These are phyloP conservation scores for Echinochloa phyllopogon DNA, from an alignment of 176 grass and related monocot genomes.

Conservation along the genomic window DNA sequence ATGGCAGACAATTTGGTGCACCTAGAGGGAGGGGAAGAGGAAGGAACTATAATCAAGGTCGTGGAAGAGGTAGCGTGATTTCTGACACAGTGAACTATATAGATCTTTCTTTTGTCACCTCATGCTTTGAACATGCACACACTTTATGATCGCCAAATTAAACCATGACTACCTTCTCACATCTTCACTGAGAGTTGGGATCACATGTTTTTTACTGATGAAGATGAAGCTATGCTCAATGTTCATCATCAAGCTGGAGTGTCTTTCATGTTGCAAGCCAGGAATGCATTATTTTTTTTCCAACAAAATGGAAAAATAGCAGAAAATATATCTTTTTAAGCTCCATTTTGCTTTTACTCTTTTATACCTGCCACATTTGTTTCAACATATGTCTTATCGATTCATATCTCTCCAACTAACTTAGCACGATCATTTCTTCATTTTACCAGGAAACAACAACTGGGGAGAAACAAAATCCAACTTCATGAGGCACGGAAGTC, in stretches of 20 bases:
- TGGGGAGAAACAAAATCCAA: slow-evolving; percentile 53
- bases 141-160: slow-evolving; percentile 2
- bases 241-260: neutral
- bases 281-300: neutral
- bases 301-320: slow-evolving; percentile 5
- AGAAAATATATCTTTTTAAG: neutral
- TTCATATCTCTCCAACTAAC: slow-evolving; percentile 15
- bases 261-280: neutral
- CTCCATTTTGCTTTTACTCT: slow-evolving; percentile 1
- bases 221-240: neutral
- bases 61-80: slow-evolving; percentile 51
- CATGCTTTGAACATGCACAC: slow-evolving; percentile 29
- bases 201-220: neutral
- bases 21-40: slow-evolving; percentile 53
- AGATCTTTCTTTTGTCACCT: slow-evolving; percentile 29
- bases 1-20: slow-evolving; percentile 47
- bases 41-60: slow-evolving; percentile 44
- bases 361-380: slow-evolving; percentile 1
- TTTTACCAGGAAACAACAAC: slow-evolving; percentile 55
- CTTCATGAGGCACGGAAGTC: slow-evolving; percentile 23
- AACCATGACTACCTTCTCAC: neutral
- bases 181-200: slow-evolving; percentile 18
- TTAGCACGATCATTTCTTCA: neutral
- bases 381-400: slow-evolving; percentile 22
- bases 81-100: slow-evolving; percentile 18